phyloP scores from a whole-genome alignment of 352 stramenopile species.

The Globisporangium iwayamae region DNA sequence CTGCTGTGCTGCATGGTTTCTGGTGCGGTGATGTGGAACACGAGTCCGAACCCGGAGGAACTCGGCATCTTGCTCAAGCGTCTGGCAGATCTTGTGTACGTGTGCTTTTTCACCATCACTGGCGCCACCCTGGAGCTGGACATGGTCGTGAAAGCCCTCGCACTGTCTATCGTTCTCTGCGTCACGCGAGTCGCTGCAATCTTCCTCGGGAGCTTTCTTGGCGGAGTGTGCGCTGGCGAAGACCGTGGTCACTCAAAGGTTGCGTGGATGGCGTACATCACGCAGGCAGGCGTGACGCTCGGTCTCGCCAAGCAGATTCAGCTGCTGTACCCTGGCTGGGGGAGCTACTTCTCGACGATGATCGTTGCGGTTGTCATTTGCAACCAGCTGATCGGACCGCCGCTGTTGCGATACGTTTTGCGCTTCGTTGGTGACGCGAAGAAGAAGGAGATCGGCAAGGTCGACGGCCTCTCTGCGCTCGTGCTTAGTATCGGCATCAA shows the following conservation, averaged over 20 bases:
- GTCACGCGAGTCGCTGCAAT: slow-evolving; percentile 51
- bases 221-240: slow-evolving; percentile 42
- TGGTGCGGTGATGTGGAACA: slow-evolving; percentile 65
- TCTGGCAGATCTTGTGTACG: slow-evolving; percentile 57
- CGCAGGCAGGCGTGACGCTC: slow-evolving; percentile 62
- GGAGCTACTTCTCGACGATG: slow-evolving; percentile 69
- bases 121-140: slow-evolving; percentile 62
- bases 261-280: slow-evolving; percentile 77
- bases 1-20: slow-evolving; percentile 70
- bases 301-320: slow-evolving; percentile 73
- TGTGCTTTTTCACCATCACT: slow-evolving; percentile 76
- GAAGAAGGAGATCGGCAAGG: slow-evolving; percentile 56
- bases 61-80: slow-evolving; percentile 47
- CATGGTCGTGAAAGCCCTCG: slow-evolving; percentile 58
- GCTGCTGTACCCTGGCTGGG: slow-evolving; percentile 65
- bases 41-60: slow-evolving; percentile 48
- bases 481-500: slow-evolving; percentile 29
- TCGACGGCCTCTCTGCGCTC: slow-evolving; percentile 46
- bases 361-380: slow-evolving; percentile 71
- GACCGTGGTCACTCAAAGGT: slow-evolving; percentile 40
- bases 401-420: slow-evolving; percentile 53
- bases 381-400: slow-evolving; percentile 62
- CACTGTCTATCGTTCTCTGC: slow-evolving; percentile 48
- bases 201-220: slow-evolving; percentile 55
- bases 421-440: slow-evolving; percentile 48